Base-by-base conservation (phyloP, 805 yeast species). In the Ogataea corticis region DNA sequence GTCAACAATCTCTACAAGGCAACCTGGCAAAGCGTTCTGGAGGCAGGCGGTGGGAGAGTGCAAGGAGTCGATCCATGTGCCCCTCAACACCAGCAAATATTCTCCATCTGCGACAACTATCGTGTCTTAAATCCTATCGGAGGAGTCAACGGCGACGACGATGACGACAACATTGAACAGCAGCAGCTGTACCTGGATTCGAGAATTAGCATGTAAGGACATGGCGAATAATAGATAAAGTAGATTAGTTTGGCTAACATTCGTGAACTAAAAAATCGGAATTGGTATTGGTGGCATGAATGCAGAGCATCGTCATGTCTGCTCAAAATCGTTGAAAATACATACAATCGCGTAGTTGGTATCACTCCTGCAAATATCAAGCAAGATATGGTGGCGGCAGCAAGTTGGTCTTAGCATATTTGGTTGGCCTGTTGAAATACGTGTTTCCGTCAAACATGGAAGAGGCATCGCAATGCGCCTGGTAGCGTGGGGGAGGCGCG, bases 11-110 rank as follows among this genome's bases (percentile, higher is more conserved):
- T 82, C 35, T 92, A 85, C 65, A 80, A 77, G 56, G 94, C 95
- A 0, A 85, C 96, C 1, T 83, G 92, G 82, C 89, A 84, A 55
- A 83, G 91, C 59, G 82, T 87, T 2, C 63, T 85, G 35, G 91
- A 83, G 57, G 79, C 87, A 42, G 88, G 85, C 3, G 79, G 76
- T 41, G 81, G 65, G 30, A 51, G 50, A 32, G 28, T 50, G 10
- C 54, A 51, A 17, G 66, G 63, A 13, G 62, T 56, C 17, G 66
- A 66, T 42, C 44, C 54, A 2, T 58, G 54, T 44, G 61, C 58
- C 4, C 60, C 63, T 11, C 62, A 63, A 30, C 48, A 63, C 35
- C 52, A 59, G 32, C 55, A 56, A 40, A 51, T 58, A 2, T 68
- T 62, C 42, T 60, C 55, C 42, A 56, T 68, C 21, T 50, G 55